A percentile compares a stretch with the other conserved stretches of the same genome.
phyloP scores from a whole-genome alignment of 2,329 filamentous ascomycete species.

The Colletotrichum aenigma region DNA sequence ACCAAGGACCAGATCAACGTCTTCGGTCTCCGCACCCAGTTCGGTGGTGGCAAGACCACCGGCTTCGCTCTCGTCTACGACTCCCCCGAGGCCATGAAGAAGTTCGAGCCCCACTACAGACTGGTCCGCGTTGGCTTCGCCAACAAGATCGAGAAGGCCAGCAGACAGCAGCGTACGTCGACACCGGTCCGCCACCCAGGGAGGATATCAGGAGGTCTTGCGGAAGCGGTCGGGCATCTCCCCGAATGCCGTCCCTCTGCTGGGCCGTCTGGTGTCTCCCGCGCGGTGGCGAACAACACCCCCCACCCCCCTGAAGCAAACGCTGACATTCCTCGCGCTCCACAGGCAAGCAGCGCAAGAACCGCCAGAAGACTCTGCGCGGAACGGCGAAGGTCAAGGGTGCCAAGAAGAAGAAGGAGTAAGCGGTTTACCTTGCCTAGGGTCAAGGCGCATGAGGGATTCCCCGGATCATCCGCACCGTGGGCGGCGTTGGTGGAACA shows the following conservation, averaged over 20 bases:
- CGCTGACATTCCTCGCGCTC: slow-evolving; percentile 25
- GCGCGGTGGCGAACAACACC: slow-evolving; percentile 19
- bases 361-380: slow-evolving; percentile 97
- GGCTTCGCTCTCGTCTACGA: slow-evolving; percentile 99
- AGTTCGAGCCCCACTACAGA: slow-evolving; percentile 99
- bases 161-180: slow-evolving; percentile 97
- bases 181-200: not conserved
- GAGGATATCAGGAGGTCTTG: not conserved
- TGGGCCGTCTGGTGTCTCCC: slow-evolving; percentile 1
- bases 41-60: slow-evolving; percentile 99
- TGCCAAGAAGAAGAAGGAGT: slow-evolving; percentile 92
- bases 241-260: not conserved
- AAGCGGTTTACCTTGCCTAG: slow-evolving; percentile 50
- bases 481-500: slow-evolving; percentile 22
- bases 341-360: slow-evolving; percentile 99
- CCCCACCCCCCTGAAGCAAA: not conserved
- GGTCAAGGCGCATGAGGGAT: slow-evolving; percentile 19
- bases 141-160: slow-evolving; percentile 94
- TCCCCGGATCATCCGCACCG: slow-evolving; percentile 21
- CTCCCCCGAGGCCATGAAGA: slow-evolving; percentile 97
- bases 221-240: not conserved
- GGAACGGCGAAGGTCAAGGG: slow-evolving; percentile 99
- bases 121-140: slow-evolving; percentile 92
- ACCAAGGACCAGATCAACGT: slow-evolving; percentile 97
- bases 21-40: slow-evolving; percentile 98